Percentiles rank a stretch among this genome's conserved stretches.
Evolutionary conservation across 2,329 filamentous ascomycete genomes (phyloP).

Genomic region (Cryphonectria carpinicola): DNA sequence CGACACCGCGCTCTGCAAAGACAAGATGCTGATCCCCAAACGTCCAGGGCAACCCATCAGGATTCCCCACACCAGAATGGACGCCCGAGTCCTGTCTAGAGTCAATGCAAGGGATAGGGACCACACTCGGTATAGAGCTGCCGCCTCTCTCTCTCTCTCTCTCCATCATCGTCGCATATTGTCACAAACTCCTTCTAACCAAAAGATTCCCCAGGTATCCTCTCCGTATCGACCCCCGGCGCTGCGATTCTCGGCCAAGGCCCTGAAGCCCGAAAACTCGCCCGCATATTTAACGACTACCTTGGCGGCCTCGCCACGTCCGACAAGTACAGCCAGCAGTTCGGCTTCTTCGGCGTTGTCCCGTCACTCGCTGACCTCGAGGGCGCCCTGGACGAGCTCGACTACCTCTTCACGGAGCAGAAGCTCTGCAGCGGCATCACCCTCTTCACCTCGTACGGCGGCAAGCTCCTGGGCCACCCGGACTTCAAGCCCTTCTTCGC

Average conservation of each 20-base stretch:
- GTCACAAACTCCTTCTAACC: neutral
- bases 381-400: slow-evolving; percentile 34
- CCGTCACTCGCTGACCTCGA: slow-evolving; percentile 35
- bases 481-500: slow-evolving; percentile 35
- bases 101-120: slow-evolving; percentile 23
- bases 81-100: slow-evolving; percentile 22
- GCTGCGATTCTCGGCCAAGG: slow-evolving; percentile 23
- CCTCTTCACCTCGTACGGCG: slow-evolving; percentile 34
- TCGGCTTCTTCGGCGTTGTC: slow-evolving; percentile 36
- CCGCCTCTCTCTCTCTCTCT: neutral
- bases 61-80: slow-evolving; percentile 25
- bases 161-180: neutral
- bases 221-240: slow-evolving; percentile 26
- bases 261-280: slow-evolving; percentile 16
- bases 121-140: slow-evolving; percentile 13
- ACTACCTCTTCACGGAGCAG: slow-evolving; percentile 32
- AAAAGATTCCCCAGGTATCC: slow-evolving; percentile 37
- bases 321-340: slow-evolving; percentile 10
- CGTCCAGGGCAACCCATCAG: slow-evolving; percentile 23
- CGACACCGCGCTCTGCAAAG: neutral
- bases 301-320: slow-evolving; percentile 16
- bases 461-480: slow-evolving; percentile 33
- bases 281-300: slow-evolving; percentile 23
- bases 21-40: neutral
- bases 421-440: slow-evolving; percentile 34